Conservation (phyloP, 176 grass and related monocot genomes). For the Eleusine indica region DNA sequence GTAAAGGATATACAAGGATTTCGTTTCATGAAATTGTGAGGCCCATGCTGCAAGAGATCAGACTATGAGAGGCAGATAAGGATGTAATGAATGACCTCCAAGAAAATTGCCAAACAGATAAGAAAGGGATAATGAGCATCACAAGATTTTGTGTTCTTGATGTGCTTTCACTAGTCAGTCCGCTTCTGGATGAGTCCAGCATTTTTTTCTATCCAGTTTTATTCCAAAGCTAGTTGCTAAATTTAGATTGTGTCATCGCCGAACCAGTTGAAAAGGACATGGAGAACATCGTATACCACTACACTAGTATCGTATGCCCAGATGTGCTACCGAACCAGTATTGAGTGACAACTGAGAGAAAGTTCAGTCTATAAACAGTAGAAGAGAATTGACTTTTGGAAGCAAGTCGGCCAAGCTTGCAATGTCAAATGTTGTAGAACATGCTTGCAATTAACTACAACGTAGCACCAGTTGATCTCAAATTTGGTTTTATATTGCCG, state of each 20-base stretch:
- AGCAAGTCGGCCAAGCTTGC: too few relatives aligned
- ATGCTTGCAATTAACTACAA: neutral
- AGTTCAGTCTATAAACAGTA: too few relatives aligned
- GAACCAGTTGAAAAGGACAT: slow-evolving; percentile 12
- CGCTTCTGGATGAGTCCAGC: neutral
- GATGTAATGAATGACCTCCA: slow-evolving; percentile 46
- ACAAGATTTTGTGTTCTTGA: slow-evolving; percentile 28
- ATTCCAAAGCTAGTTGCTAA: neutral
- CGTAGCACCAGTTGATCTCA: neutral
- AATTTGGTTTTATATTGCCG: neutral
- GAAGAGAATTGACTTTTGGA: neutral
- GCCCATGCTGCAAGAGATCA: slow-evolving; percentile 40
- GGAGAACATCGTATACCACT: neutral
- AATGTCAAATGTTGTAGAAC: neutral
- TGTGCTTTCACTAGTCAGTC: neutral
- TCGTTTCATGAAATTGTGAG: slow-evolving; percentile 47
- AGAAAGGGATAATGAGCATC: slow-evolving; percentile 24
- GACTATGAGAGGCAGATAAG: slow-evolving; percentile 34
- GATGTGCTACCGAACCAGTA: neutral
- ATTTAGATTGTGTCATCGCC: neutral
- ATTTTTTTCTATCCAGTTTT: neutral
- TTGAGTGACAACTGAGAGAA: neutral
- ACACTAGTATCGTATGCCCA: too few relatives aligned
- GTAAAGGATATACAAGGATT: slow-evolving; percentile 6
- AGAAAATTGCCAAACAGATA: slow-evolving; percentile 20